Evolutionary conservation across 345 rosid species (phyloP), one percentile per base, ranked within the genome.

Genomic region (Carallia pectinifolia): DNA sequence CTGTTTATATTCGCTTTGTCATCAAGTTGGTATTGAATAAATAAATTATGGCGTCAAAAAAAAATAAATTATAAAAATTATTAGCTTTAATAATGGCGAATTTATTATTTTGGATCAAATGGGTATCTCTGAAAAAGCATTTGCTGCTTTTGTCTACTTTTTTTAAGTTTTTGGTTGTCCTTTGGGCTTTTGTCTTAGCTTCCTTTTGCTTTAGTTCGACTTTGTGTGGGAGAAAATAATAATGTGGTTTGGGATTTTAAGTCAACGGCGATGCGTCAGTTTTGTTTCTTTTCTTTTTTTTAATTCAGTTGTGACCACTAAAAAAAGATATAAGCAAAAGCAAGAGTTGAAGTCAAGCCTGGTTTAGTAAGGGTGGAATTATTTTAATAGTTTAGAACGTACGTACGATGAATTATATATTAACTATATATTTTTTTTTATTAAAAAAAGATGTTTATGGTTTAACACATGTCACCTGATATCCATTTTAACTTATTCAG

Each of bases 251-350:
- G 47, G 47, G 73, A 39, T 44, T 37, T 3, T 0, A 74, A 77
- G 83, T 82, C 85, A 80, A 79, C 78, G 75, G 47, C 44, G 19
- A 13, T 30, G 47, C 58, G 62, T 71, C 71, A 67, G 23, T 47
- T 29, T 40, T 33, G 31, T 18, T 9, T 63, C 34, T n/a, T 37
- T 7, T 23, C 23, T 23, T 23, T 23, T 23, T 23, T 23, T 23
- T 23, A 23, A 38, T 30, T 65, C 40, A 18, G 53, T 5, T n/a
- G 1, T 33, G 38, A 7, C 36, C 23, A 23, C 23, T 23, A 4
- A 18, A 36, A 4, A 61, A 15, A 61, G 9, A 16, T 2, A 2
- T 0, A 16, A 15, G 44, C n/a, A 6, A 12, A 53, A 53, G 4
- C 23, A 1, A 1, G 37, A 12, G 27, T 23, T 1, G 18, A 8